A percentile compares a stretch with the other conserved stretches of the same genome.
Conservation (phyloP, 2,329 filamentous ascomycete species). For the Alternaria angustiovoidea region DNA sequence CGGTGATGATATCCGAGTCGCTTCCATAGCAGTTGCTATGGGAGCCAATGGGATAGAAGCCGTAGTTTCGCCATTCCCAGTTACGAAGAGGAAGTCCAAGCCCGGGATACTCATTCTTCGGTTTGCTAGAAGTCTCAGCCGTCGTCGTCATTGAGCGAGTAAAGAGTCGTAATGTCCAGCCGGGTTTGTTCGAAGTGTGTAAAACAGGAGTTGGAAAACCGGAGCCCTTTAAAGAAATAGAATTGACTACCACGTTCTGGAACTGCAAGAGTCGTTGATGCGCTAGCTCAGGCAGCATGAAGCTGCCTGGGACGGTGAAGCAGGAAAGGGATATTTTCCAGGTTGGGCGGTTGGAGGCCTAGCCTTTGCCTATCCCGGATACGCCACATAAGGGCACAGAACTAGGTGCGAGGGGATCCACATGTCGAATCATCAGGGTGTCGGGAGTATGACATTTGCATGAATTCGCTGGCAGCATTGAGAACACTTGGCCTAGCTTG, state of each 20-base stretch:
- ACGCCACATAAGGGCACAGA: not conserved
- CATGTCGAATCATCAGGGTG: not conserved
- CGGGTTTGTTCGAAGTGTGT: not conserved
- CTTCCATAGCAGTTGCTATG: conserved; percentile 14
- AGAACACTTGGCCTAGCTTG: not conserved
- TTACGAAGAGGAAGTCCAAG: conserved; percentile 28
- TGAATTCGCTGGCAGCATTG: not conserved
- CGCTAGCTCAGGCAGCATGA: not conserved
- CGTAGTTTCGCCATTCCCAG: not conserved
- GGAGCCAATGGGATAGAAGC: conserved; percentile 27
- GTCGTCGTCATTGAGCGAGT: not conserved
- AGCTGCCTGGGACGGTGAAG: not conserved
- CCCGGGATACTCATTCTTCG: conserved; percentile 24
- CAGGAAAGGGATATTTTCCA: not conserved
- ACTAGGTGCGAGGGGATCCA: not conserved
- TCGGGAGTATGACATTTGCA: not conserved
- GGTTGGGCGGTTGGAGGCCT: not conserved
- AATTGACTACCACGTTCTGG: too few relatives aligned
- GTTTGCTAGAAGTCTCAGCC: not conserved
- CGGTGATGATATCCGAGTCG: conserved; percentile 27
- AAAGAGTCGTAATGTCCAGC: not conserved
- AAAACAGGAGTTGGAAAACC: not conserved
- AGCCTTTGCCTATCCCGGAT: not conserved
- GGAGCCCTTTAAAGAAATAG: not conserved
- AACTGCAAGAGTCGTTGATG: not conserved